Conservation (phyloP, 2,329 filamentous ascomycete species). For the Sporothrix curviconia region DNA sequence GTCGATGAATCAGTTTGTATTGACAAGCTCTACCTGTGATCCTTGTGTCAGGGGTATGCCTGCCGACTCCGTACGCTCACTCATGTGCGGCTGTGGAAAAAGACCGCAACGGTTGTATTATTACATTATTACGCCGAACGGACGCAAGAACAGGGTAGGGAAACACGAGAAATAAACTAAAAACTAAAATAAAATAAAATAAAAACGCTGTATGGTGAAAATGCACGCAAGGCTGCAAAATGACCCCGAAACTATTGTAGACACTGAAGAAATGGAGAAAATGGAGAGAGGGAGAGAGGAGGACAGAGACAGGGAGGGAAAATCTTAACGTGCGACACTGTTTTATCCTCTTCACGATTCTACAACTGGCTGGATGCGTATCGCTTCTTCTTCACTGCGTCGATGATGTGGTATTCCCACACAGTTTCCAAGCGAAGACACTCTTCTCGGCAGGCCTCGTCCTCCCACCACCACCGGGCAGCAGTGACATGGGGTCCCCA, state of each 20-base stretch:
- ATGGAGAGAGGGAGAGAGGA: neutral
- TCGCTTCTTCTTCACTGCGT: conserved; percentile 40
- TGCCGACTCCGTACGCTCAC: no score
- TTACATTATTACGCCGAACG: neutral
- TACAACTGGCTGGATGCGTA: conserved; percentile 1
- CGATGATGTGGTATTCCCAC: conserved; percentile 54
- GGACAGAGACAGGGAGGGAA: neutral
- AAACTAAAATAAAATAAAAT: neutral
- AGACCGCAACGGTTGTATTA: no score
- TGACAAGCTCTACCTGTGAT: no score
- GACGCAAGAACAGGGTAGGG: neutral
- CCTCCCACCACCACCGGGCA: conserved; percentile 57
- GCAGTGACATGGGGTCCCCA: conserved; percentile 50
- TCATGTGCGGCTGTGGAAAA: no score
- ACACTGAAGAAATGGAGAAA: neutral
- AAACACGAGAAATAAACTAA: no score
- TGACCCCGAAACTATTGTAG: neutral
- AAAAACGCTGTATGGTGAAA: neutral
- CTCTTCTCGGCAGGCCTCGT: conserved; percentile 47
- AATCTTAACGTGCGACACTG: no score
- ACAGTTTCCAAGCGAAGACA: conserved; percentile 47
- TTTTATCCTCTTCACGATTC: neutral
- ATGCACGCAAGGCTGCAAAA: no score
- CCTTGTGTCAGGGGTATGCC: no score
- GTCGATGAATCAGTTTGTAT: no score